Base-by-base conservation (phyloP, 371 early-diverging fungal species). In the Lichtheimia hyalospora region DNA sequence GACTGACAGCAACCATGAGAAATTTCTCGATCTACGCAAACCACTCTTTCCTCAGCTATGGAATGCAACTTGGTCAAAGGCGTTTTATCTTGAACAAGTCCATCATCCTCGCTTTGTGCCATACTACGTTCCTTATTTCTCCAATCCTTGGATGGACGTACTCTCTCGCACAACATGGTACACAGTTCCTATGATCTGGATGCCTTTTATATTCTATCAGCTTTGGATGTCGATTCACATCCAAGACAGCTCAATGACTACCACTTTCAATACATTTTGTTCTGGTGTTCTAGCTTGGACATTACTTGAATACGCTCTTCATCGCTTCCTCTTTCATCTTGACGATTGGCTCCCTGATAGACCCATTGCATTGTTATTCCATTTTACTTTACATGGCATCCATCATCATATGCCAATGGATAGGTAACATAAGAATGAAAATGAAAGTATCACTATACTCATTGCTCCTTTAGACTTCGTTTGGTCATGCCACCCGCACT, bases 321-420 rank as follows among this genome's bases (percentile, higher is more conserved):
- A 97, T 72, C 85, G 97, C 5, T 97, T 94, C 79, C 62, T 96
- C 42, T 97, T 97, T 79, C 97, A 97, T 68, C 63, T 94, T 34
- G 97, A 97, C 63, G 87, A 88, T 14, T 70, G 79, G 28, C 66
- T 97, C 62, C 97, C 97, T 20, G 94, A 96, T 67, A 81, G 89
- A 57, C 89, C 85, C 21, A 55, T 84, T 21, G 85, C 87, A 18
- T 79, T 93, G 54, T 49, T 84, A n/a, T 65, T 86, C 4, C 97
- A 97, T 68, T 97, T 97, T 65, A 66, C 90, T 60, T 71, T 96
- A 13, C 97, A 97, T 64, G 97, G 97, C 39, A 89, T 97, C 25
- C 97, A 97, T 75, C 97, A 97, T 75, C 96, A 87, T 69, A 68
- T 97, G 58, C 97, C 97, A 1, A 96, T 96, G 96, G 97, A 97